Evolutionary conservation across 495 filamentous ascomycete species (phyloP).

Genomic region (Tuber borchii): DNA sequence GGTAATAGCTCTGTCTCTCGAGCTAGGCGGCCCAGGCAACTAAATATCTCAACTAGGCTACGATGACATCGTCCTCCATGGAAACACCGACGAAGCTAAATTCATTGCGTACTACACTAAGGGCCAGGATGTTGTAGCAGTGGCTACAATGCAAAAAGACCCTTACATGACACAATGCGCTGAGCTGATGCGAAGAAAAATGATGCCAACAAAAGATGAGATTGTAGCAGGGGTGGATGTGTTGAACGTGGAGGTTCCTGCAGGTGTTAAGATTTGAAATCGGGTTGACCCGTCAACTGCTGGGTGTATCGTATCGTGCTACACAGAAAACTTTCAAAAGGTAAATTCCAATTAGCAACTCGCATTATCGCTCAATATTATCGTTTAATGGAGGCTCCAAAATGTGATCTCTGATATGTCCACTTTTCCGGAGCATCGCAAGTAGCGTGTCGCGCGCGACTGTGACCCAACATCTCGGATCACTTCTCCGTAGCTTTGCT

Average conservation of each 20-base stretch:
- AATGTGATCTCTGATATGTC: background rate
- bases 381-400: background rate
- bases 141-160: slow-evolving; percentile 85
- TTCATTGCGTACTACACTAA: slow-evolving; percentile 85
- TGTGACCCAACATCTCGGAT: background rate
- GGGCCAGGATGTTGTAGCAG: slow-evolving; percentile 82
- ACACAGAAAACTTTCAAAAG: background rate
- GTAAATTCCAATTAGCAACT: background rate
- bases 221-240: slow-evolving; percentile 69
- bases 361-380: background rate
- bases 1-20: slow-evolving; percentile 44
- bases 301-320: background rate
- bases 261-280: slow-evolving; percentile 26
- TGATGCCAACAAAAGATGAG: slow-evolving; percentile 76
- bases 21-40: background rate
- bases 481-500: background rate
- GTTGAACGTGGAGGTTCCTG: slow-evolving; percentile 53
- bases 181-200: slow-evolving; percentile 75
- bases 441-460: background rate
- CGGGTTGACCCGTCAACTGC: background rate
- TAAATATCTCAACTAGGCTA: slow-evolving; percentile 47
- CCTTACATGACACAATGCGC: slow-evolving; percentile 75
- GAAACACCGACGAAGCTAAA: slow-evolving; percentile 69
- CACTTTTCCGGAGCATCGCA: background rate
- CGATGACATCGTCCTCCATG: slow-evolving; percentile 74